Conservation (phyloP, 495 filamentous ascomycete genomes). For the Neurospora sp. region DNA sequence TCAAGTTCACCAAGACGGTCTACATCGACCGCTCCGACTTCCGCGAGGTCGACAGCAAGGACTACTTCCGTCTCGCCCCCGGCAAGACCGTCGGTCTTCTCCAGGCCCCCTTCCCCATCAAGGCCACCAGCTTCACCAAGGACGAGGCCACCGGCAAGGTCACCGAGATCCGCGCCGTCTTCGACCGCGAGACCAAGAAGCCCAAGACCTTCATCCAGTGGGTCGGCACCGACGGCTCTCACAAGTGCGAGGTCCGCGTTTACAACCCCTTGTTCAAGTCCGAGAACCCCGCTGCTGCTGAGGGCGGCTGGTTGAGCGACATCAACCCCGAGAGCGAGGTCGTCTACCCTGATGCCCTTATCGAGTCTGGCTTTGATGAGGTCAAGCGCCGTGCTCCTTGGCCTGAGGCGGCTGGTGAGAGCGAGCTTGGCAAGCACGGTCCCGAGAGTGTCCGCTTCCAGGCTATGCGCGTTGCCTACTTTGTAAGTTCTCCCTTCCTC, state of each 20-base stretch:
- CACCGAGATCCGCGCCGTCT: slow-evolving; percentile 56
- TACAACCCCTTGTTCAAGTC: slow-evolving; percentile 81
- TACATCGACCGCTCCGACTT: slow-evolving; percentile 95
- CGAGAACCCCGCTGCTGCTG: slow-evolving; percentile 61
- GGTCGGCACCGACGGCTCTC: slow-evolving; percentile 57
- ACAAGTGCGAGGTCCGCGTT: slow-evolving; percentile 67
- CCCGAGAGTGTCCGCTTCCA: slow-evolving; percentile 82
- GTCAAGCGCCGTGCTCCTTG: slow-evolving; percentile 65
- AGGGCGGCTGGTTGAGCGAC: slow-evolving; percentile 70
- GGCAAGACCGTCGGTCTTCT: slow-evolving; percentile 83
- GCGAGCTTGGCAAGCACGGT: slow-evolving; percentile 43
- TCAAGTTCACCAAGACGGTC: slow-evolving; percentile 74
- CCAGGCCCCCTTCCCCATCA: slow-evolving; percentile 74
- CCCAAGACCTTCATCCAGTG: slow-evolving; percentile 90
- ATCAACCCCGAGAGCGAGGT: slow-evolving; percentile 79
- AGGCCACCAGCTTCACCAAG: slow-evolving; percentile 63
- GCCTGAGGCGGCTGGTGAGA: slow-evolving; percentile 65
- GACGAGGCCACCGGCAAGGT: slow-evolving; percentile 58
- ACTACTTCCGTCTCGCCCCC: slow-evolving; percentile 90
- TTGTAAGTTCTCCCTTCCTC: slow-evolving; percentile 28
- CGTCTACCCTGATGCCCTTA: slow-evolving; percentile 63
- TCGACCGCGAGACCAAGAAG: slow-evolving; percentile 61
- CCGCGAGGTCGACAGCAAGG: slow-evolving; percentile 68
- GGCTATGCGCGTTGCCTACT: slow-evolving; percentile 84
- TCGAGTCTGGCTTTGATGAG: slow-evolving; percentile 81